Conservation (phyloP, 2,329 filamentous ascomycete species). For the Chaetomium sp. region DNA sequence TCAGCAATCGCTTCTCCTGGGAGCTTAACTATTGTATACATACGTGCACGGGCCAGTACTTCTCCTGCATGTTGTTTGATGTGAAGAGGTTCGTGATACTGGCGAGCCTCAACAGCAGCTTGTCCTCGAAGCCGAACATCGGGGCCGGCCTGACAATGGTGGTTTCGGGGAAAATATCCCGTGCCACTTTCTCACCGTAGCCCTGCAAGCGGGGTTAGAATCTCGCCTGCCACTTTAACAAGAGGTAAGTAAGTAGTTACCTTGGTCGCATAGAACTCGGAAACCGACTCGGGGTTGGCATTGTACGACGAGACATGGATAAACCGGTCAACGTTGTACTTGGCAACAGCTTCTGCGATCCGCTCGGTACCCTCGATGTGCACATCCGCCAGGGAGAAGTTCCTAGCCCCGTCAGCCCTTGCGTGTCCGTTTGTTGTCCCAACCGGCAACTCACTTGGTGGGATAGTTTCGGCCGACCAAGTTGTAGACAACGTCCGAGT, state of each 20-base stretch:
- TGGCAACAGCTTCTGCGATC: conserved; percentile 90
- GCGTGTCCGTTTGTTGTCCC: neutral
- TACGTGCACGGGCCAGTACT: conserved; percentile 89
- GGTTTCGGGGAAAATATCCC: conserved; percentile 91
- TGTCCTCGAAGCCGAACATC: conserved; percentile 93
- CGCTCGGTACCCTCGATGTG: conserved; percentile 90
- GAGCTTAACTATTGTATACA: conserved; percentile 32
- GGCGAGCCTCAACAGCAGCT: conserved; percentile 83
- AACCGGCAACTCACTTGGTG: conserved; percentile 69
- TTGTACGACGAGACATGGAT: conserved; percentile 97
- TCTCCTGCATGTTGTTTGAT: conserved; percentile 90
- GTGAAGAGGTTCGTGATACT: conserved; percentile 80
- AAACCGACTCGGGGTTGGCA: conserved; percentile 74
- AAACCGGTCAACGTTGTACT: conserved; percentile 96
- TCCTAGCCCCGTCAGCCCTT: conserved; percentile 59
- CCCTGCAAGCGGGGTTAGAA: conserved; percentile 52
- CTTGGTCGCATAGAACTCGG: conserved; percentile 92
- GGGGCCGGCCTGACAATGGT: conserved; percentile 94
- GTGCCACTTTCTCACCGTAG: conserved; percentile 77
- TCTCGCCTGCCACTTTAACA: neutral
- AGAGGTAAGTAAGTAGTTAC: conserved; percentile 42
- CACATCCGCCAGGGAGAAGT: conserved; percentile 90
- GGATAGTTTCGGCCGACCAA: conserved; percentile 91
- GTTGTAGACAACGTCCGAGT: conserved; percentile 98
- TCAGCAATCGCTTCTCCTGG: conserved; percentile 6